phyloP scores from a whole-genome alignment of 495 filamentous ascomycete species.

The Aspergillus carlsbadensis region DNA sequence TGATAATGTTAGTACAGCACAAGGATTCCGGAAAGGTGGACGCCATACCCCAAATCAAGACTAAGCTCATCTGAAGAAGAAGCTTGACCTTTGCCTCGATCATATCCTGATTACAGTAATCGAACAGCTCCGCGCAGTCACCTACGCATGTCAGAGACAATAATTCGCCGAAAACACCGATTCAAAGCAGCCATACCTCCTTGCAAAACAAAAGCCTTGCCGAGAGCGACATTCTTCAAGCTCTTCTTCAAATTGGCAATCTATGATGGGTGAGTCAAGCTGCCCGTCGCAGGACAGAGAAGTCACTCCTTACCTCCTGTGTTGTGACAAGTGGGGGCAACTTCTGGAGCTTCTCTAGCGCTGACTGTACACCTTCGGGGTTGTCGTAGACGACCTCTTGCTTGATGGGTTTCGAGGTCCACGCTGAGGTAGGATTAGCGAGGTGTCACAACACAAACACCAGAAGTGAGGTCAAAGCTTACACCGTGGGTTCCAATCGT shows the following conservation, averaged over 20 bases:
- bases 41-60: slow-evolving; percentile 76
- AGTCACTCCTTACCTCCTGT: slow-evolving; percentile 49
- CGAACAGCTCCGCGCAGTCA: slow-evolving; percentile 95
- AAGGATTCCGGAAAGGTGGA: not conserved
- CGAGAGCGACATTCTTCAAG: slow-evolving; percentile 82
- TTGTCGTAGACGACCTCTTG: slow-evolving; percentile 84
- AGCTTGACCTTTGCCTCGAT: slow-evolving; percentile 97
- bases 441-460: too few species aligned
- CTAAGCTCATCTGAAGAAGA: slow-evolving; percentile 90
- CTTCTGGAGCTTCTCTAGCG: slow-evolving; percentile 67
- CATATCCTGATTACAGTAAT: slow-evolving; percentile 86
- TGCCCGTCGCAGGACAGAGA: not conserved
- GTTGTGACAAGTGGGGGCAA: slow-evolving; percentile 91
- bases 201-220: slow-evolving; percentile 92
- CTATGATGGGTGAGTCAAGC: slow-evolving; percentile 29
- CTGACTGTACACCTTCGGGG: slow-evolving; percentile 56
- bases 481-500: too few species aligned
- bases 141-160: slow-evolving; percentile 32
- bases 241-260: slow-evolving; percentile 74
- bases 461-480: not conserved
- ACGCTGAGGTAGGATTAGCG: slow-evolving; percentile 48
- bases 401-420: slow-evolving; percentile 88
- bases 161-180: not conserved
- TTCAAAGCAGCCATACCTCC: slow-evolving; percentile 52
- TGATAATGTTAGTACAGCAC: slow-evolving; percentile 13